Evolutionary conservation across 768 basidiomycete genomes (phyloP).

Genomic region (Suillus fuscotomentosus): DNA sequence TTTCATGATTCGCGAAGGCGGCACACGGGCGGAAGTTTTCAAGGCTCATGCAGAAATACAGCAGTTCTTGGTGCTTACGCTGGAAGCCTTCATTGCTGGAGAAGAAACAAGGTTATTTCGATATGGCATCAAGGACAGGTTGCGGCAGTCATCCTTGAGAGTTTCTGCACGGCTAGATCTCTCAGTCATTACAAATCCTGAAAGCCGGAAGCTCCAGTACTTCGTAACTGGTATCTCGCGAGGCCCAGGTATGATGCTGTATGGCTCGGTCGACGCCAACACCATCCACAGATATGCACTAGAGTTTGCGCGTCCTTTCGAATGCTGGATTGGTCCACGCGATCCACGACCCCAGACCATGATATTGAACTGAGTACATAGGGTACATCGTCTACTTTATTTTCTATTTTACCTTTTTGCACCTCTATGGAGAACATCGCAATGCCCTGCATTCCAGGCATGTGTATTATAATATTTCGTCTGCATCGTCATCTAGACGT

Average conservation of each 20-base stretch:
- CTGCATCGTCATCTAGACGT: neutral
- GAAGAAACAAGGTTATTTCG: neutral
- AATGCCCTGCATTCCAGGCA: neutral
- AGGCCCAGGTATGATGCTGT: neutral
- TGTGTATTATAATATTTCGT: neutral
- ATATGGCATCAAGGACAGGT: accelerated
- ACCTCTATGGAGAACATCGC: neutral
- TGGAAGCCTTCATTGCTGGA: neutral
- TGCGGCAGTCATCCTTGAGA: neutral
- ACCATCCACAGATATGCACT: neutral
- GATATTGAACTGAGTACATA: neutral
- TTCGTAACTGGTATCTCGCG: neutral
- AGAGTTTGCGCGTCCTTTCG: neutral
- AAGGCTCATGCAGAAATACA: neutral
- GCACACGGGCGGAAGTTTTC: neutral
- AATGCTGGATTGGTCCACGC: neutral
- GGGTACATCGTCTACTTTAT: neutral
- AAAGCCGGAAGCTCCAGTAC: neutral
- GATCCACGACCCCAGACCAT: neutral
- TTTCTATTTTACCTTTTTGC: neutral
- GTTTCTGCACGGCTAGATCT: neutral
- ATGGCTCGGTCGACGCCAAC: neutral
- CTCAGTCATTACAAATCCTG: neutral
- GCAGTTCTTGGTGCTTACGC: neutral
- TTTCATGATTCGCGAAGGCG: neutral